Conservation (phyloP, 2,329 filamentous ascomycete species). For the Fusarium pseudoanthophilum region DNA sequence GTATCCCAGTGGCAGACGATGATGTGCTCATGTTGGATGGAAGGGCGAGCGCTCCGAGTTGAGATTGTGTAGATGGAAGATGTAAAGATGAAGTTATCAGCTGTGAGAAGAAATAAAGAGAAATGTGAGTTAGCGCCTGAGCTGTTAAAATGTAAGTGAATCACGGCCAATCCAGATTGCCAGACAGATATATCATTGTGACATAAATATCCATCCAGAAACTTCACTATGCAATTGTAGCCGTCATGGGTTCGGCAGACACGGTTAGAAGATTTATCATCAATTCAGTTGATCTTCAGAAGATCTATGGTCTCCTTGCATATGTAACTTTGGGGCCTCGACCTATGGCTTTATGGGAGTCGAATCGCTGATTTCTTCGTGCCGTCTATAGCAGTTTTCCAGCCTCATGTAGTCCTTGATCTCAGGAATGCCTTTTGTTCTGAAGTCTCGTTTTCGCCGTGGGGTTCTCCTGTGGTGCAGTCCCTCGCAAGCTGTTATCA, state of each 20-base stretch:
- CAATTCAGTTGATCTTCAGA: slow-evolving; percentile 21
- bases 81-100: background rate
- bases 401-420: background rate
- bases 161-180: background rate
- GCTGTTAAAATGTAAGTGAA: background rate
- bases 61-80: background rate
- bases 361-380: background rate
- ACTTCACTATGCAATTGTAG: background rate
- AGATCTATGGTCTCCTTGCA: background rate
- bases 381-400: background rate
- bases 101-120: background rate
- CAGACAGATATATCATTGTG: background rate
- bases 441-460: background rate
- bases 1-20: no score
- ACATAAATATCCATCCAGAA: background rate
- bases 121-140: background rate
- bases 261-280: slow-evolving; percentile 1
- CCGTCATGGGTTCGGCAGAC: background rate
- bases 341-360: background rate
- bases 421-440: background rate
- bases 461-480: background rate
- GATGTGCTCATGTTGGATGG: background rate
- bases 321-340: background rate
- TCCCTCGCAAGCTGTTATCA: background rate
- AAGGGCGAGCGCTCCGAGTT: background rate